Percentiles rank a stretch among this genome's conserved stretches.
Evolutionary conservation across 2,329 filamentous ascomycete genomes (phyloP).

Genomic region (Pyrenochaeta sp.): DNA sequence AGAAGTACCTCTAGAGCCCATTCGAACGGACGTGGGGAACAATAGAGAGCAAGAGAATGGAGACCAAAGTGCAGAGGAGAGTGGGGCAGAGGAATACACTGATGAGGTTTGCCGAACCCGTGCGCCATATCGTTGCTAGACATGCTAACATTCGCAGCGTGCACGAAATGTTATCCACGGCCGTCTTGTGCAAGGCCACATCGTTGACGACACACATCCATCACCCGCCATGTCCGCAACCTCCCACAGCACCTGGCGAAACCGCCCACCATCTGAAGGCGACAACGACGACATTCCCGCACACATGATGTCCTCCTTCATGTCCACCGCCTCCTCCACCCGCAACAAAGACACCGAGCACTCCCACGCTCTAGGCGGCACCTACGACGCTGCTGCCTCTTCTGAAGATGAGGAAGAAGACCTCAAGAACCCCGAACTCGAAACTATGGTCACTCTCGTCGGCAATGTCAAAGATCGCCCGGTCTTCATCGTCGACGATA

Average conservation of each 20-base stretch:
- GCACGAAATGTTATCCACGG: slow-evolving; percentile 91
- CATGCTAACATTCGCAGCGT: slow-evolving; percentile 55
- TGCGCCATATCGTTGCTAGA: background rate
- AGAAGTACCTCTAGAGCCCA: slow-evolving; percentile 37
- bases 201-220: slow-evolving; percentile 92
- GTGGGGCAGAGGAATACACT: slow-evolving; percentile 62
- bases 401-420: slow-evolving; percentile 94
- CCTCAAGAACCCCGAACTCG: slow-evolving; percentile 79
- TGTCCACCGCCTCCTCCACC: slow-evolving; percentile 78
- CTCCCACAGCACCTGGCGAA: slow-evolving; percentile 64
- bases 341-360: slow-evolving; percentile 54
- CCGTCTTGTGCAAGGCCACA: slow-evolving; percentile 89
- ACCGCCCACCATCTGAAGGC: slow-evolving; percentile 55
- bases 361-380: slow-evolving; percentile 80
- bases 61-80: slow-evolving; percentile 32
- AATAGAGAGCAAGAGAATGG: slow-evolving; percentile 22
- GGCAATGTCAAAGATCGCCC: slow-evolving; percentile 88
- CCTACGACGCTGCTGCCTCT: slow-evolving; percentile 80
- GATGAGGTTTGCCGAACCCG: slow-evolving; percentile 63
- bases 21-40: slow-evolving; percentile 30
- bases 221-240: slow-evolving; percentile 74
- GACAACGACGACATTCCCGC: slow-evolving; percentile 69
- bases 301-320: slow-evolving; percentile 82
- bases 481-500: slow-evolving; percentile 96
- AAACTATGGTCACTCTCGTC: slow-evolving; percentile 97